These are phyloP conservation scores for Blastobotrys parvus DNA, from an alignment of 805 yeast genomes.

Conservation along the genomic window DNA sequence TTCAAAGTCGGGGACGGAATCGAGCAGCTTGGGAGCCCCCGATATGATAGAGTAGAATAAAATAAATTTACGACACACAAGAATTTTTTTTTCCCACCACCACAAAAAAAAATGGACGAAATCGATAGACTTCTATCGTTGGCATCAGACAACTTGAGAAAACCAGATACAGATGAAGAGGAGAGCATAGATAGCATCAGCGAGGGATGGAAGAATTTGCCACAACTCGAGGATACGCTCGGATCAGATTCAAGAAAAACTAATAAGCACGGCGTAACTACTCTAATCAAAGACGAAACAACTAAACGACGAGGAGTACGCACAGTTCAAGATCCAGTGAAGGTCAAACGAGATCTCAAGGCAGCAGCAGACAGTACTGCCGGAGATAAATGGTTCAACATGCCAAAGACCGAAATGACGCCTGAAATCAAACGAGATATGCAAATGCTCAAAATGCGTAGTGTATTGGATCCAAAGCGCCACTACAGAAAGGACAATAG, in stretches of 20 bases:
- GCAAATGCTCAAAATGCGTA: conserved; percentile 71
- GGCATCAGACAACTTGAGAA: not conserved
- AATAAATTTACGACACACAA: no score
- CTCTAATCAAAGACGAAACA: not conserved
- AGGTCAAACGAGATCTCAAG: conserved; percentile 21
- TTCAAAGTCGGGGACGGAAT: no score
- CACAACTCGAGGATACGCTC: not conserved
- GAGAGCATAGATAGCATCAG: not conserved
- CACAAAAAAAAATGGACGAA: not conserved
- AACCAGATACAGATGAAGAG: not conserved
- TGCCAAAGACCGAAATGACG: conserved; percentile 71
- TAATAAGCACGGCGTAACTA: not conserved
- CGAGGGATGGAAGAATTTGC: not conserved
- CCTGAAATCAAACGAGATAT: conserved; percentile 68
- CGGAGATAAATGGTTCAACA: conserved; percentile 68
- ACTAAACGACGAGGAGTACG: conserved; percentile 7
- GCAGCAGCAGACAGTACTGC: conserved; percentile 29
- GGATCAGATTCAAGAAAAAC: not conserved
- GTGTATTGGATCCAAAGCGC: conserved; percentile 89
- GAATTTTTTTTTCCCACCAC: not conserved
- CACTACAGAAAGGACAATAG: conserved; percentile 84
- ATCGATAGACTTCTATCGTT: not conserved
- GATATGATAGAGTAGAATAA: no score
- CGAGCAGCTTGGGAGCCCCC: no score
- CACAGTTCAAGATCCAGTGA: conserved; percentile 24